Base-by-base conservation (phyloP, 768 basidiomycete genomes). In the Phaeotremella skinneri region DNA sequence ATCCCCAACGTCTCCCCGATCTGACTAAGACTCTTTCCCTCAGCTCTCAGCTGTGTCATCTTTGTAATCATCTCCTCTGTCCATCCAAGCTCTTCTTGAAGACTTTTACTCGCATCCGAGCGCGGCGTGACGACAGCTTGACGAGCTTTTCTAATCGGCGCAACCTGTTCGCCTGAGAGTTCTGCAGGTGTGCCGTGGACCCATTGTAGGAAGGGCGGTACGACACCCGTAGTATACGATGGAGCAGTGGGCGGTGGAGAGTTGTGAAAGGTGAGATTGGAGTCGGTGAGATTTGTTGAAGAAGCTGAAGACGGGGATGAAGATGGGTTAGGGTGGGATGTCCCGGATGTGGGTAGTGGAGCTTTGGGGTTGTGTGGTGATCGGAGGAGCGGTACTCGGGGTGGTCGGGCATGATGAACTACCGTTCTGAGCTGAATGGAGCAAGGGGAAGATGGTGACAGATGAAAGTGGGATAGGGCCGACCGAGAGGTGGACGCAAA, bases 181-280 rank as follows among this genome's bases (percentile, higher is more conserved):
- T 49, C 48, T 25, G 74, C 63, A 9, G 25, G 30, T 21, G 69
- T 42, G 0, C 72, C 74, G 1, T 54, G 52, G 3, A 71, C 17
- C 76, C 76, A 77, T 48, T 61, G 41, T 6, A 77, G 23, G 17
- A 77, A 39, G n/a, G 56, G 51, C 2, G 76, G 74, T 1, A 72
- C 59, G 2, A 49, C 43, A 0, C 76, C 76, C 11, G 66, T 68
- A 4, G 67, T 70, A 30, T 74, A 77, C 11, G 41, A 61, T 21
- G 74, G 74, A 6, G 68, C 62, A 6, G 72, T 62, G 13, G 76
- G 62, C 7, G 76, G 73, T 5, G 76, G 76, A 2, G 72, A 67
- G 49, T 77, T 67, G 42, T 75, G 72, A 39, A 75, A 65, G 32
- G 63, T 68, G 37, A 74, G 31, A 1, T 56, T 56, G 26, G 68